Base-by-base conservation (phyloP, 2,329 filamentous ascomycete genomes). In the Penicillium hordei region DNA sequence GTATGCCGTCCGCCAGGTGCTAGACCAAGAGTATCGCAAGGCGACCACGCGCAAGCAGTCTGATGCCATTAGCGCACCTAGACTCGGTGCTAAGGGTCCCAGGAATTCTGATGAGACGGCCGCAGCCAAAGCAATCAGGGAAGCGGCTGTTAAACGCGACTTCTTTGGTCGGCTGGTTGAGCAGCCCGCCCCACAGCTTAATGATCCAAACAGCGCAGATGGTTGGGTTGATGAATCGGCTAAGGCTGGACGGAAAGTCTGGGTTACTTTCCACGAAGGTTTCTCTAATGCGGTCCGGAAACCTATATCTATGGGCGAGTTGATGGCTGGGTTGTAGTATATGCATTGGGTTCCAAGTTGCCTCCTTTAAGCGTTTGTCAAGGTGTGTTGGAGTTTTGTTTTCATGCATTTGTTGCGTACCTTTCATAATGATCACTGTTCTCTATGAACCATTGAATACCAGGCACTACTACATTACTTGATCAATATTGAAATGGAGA, bases 261-360 rank as follows among this genome's bases (percentile, higher is more conserved):
- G 92, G 92, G 86, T 96, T 42, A 93, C 86, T 62, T 97, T 87
- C 73, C 87, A 96, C 68, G 93, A 97, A 77, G 93, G 93, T 0
- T 87, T 91, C 71, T 94, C 91, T 55, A 96, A 97, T 81, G 93
- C 93, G 12, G 93, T 97, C 60, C 83, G 89, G 73, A 96, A 96
- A 73, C 90, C 91, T 2, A 86, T 97, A 60, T 89, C 89, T 9
- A 73, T 96, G 72, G 82, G 84, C 60, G 93, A 96, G 73, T 83
- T 97, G 67, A 76, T 96, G 80, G 72, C 72, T 19, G 76, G 76
- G 13, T 62, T 79, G 33, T 73, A 64, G 59, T 59, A 50, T 39
- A 33, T 48, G 48, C 36, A 48, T 55, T n/a, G n/a, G 6, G 42
- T 52, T 39, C 4, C n/a, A 19, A 8, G 42, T 52, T 45, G 23